These are phyloP conservation scores for Venturia aucupariae DNA, from an alignment of 2,329 filamentous ascomycete genomes.

Conservation along the genomic window DNA sequence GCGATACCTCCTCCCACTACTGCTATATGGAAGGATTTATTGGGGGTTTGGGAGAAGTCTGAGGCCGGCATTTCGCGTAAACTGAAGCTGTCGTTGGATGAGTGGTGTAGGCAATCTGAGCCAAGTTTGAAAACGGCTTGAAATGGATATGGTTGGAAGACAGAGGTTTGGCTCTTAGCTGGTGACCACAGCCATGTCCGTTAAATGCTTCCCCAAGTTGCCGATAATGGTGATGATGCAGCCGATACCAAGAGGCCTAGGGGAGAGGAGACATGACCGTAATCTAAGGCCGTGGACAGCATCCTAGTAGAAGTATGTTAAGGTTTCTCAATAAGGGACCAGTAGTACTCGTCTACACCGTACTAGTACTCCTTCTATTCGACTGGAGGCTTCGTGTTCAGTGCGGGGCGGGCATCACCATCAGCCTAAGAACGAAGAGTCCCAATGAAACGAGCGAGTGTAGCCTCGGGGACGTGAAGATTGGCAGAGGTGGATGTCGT, in stretches of 20 bases:
- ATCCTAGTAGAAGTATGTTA: neutral
- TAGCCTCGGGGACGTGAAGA: neutral
- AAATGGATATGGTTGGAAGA: too few relatives aligned
- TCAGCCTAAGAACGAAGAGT: too few relatives aligned
- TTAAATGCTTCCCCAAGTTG: neutral
- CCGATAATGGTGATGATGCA: neutral
- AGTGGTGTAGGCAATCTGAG: neutral
- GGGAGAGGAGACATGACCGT: neutral
- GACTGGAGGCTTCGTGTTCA: too few relatives aligned
- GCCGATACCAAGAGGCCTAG: neutral
- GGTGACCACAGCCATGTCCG: too few relatives aligned
- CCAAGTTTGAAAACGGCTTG: neutral
- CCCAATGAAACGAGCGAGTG: too few relatives aligned
- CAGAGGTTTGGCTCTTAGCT: too few relatives aligned
- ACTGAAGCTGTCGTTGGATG: neutral
- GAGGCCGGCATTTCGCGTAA: neutral
- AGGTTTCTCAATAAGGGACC: too few relatives aligned
- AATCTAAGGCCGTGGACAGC: neutral
- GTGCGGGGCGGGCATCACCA: too few relatives aligned
- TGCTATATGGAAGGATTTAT: slow-evolving; percentile 30
- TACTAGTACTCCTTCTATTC: too few relatives aligned
- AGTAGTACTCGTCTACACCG: too few relatives aligned
- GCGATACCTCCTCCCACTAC: slow-evolving; percentile 53
- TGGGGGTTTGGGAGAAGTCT: slow-evolving; percentile 19
- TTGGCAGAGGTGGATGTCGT: neutral